Percentiles rank a stretch among this genome's conserved stretches.
Evolutionary conservation across 352 stramenopile species (phyloP).

Genomic region (Pythium vanterpoolii): DNA sequence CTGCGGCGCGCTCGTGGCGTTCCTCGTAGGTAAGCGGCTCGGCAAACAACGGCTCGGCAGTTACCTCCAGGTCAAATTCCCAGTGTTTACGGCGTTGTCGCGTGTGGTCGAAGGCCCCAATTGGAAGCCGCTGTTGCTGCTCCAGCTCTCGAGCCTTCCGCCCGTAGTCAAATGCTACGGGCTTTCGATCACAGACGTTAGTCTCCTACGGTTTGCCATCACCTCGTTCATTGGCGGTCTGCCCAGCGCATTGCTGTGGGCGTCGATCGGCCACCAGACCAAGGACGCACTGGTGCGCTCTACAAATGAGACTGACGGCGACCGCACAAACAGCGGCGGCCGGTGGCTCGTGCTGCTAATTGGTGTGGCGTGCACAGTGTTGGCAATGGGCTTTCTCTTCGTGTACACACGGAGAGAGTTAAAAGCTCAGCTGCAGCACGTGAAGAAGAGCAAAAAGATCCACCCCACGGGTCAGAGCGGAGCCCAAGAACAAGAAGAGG

Average conservation of each 20-base stretch:
- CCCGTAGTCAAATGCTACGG: constrained; percentile 74
- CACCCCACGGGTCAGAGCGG: neutral
- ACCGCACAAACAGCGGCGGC: neutral
- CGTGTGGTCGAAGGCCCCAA: constrained; percentile 54
- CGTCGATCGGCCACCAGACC: constrained; percentile 60
- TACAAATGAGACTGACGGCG: neutral
- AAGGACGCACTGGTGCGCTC: constrained; percentile 34
- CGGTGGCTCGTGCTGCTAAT: constrained; percentile 22
- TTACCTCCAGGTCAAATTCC: constrained; percentile 63
- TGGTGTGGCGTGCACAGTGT: constrained; percentile 20
- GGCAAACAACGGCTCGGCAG: constrained; percentile 42
- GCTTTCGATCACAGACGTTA: constrained; percentile 63
- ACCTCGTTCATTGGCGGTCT: constrained; percentile 54
- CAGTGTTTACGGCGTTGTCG: constrained; percentile 42
- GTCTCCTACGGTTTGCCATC: constrained; percentile 44
- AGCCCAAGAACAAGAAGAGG: neutral
- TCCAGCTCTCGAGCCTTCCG: constrained; percentile 72
- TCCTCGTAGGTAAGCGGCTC: constrained; percentile 52
- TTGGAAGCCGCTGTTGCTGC: constrained; percentile 68
- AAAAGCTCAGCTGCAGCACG: constrained; percentile 12
- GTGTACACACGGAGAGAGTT: constrained; percentile 27
- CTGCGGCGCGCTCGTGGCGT: constrained; percentile 56
- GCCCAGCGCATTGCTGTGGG: constrained; percentile 56
- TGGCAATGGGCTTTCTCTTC: constrained; percentile 26
- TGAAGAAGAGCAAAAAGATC: constrained; percentile 2